Conservation (phyloP, 306 rosid species). For the Sophora flavescens region DNA sequence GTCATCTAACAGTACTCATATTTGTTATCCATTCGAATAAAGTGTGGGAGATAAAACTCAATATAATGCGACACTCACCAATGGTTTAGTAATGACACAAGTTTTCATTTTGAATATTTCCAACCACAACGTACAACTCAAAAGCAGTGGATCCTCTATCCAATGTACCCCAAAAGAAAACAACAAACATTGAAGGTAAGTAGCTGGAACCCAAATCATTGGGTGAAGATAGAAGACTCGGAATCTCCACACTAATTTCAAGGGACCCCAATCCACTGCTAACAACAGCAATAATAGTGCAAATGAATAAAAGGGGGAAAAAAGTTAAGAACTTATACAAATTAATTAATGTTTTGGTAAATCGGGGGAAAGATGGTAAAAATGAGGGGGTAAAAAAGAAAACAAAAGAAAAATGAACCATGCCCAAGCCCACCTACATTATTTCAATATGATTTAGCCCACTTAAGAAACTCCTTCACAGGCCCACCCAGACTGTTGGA, state of each 20-base stretch:
- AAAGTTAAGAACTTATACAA: neutral
- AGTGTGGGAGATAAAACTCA: neutral
- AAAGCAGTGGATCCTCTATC: constrained; percentile 7
- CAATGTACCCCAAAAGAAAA: constrained; percentile 3
- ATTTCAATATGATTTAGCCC: too few species aligned
- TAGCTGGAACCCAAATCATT: neutral
- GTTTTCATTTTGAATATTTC: neutral
- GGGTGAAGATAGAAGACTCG: neutral
- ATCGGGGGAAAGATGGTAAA: too few species aligned
- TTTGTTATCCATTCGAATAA: too few species aligned
- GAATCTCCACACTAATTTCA: neutral
- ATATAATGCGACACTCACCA: neutral
- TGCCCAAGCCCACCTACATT: too few species aligned
- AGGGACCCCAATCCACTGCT: neutral
- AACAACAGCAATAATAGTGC: neutral
- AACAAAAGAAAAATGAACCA: too few species aligned
- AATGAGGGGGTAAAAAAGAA: too few species aligned
- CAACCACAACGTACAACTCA: neutral
- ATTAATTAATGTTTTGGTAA: too few species aligned
- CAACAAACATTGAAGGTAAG: neutral
- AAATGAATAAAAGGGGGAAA: neutral
- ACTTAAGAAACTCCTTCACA: too few species aligned
- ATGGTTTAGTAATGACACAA: neutral
- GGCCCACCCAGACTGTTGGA: too few species aligned
- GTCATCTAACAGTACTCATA: neutral